Percentiles rank a stretch among this genome's conserved stretches.
These are phyloP conservation scores for Pascua guehoae DNA, from an alignment of 1,284 basidiomycete species.

Conservation along the genomic window DNA sequence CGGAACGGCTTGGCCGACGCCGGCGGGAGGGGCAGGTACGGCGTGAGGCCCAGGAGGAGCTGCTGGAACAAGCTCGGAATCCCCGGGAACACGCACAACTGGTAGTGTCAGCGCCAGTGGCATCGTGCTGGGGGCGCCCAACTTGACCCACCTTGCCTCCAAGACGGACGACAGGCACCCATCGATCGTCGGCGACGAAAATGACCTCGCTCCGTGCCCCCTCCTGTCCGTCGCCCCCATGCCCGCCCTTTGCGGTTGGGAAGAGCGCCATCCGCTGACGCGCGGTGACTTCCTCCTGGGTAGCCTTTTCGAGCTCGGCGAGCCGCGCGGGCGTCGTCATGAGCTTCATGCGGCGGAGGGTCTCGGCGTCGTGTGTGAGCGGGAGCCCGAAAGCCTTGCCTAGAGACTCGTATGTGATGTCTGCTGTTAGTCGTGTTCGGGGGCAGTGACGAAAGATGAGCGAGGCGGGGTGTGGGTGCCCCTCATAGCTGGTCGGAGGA, in stretches of 20 bases:
- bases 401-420: constrained; percentile 84
- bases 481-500: not conserved
- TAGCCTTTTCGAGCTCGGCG: constrained; percentile 59
- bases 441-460: no score
- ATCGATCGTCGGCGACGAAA: constrained; percentile 68
- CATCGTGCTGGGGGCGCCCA: not conserved
- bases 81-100: constrained; percentile 83
- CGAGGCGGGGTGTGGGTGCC: no score
- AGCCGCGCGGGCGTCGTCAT: constrained; percentile 57
- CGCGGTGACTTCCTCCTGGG: constrained; percentile 66
- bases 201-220: constrained; percentile 63
- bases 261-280: constrained; percentile 79
- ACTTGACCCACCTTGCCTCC: constrained; percentile 58
- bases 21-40: constrained; percentile 72
- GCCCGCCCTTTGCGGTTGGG: constrained; percentile 52
- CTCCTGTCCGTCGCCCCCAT: constrained; percentile 33
- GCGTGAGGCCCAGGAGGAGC: constrained; percentile 67
- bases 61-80: constrained; percentile 79
- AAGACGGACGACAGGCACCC: constrained; percentile 84
- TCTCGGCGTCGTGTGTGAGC: constrained; percentile 74
- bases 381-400: constrained; percentile 77
- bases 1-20: constrained; percentile 64
- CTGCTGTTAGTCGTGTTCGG: constrained; percentile 36
- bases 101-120: constrained; percentile 3
- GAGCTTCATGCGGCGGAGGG: constrained; percentile 69